Evolutionary conservation across 1,284 basidiomycete species (phyloP).

Genomic region (Ceratobasidium sp.): DNA sequence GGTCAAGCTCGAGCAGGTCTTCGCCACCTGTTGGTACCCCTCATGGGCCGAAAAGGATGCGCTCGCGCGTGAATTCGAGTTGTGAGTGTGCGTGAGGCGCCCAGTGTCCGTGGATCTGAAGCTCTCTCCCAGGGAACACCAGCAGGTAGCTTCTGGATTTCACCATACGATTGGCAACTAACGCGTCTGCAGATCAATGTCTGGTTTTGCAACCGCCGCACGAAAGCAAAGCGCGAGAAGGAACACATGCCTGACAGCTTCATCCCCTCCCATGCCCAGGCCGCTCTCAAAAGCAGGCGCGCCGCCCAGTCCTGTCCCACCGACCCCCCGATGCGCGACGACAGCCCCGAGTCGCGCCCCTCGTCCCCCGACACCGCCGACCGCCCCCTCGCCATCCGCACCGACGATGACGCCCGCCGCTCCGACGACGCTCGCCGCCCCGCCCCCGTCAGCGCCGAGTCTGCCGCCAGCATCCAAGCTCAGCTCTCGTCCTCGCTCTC

Average conservation of each 20-base stretch:
- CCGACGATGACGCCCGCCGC: not conserved
- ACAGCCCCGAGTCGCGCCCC: slow-evolving; percentile 21
- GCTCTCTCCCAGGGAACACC: slow-evolving; percentile 36
- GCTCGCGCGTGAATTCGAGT: slow-evolving; percentile 25
- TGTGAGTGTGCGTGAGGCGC: slow-evolving; percentile 18
- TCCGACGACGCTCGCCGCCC: slow-evolving; percentile 1
- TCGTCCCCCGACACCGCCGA: slow-evolving; percentile 10
- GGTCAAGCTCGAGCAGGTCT: slow-evolving; percentile 13
- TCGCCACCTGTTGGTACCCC: slow-evolving; percentile 19
- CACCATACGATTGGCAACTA: slow-evolving; percentile 6
- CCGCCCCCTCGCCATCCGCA: slow-evolving; percentile 20
- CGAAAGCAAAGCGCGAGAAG: slow-evolving; percentile 38
- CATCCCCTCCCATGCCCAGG: slow-evolving; percentile 37
- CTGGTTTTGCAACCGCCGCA: slow-evolving; percentile 35
- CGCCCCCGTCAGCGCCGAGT: slow-evolving; percentile 28
- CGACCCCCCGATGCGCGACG: slow-evolving; percentile 13
- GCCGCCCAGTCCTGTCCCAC: not conserved
- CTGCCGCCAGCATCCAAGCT: slow-evolving; percentile 35
- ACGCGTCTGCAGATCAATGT: slow-evolving; percentile 39
- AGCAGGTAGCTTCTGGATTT: slow-evolving; percentile 41
- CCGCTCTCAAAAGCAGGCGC: slow-evolving; percentile 32
- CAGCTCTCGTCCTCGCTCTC: slow-evolving; percentile 37
- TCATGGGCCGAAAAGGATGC: slow-evolving; percentile 20
- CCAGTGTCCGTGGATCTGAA: slow-evolving; percentile 26
- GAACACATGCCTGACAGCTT: slow-evolving; percentile 32